Percentiles rank a stretch among this genome's conserved stretches.
These are phyloP conservation scores for Helichrysum umbraculigerum DNA, from an alignment of 129 eudicot species.

Conservation along the genomic window DNA sequence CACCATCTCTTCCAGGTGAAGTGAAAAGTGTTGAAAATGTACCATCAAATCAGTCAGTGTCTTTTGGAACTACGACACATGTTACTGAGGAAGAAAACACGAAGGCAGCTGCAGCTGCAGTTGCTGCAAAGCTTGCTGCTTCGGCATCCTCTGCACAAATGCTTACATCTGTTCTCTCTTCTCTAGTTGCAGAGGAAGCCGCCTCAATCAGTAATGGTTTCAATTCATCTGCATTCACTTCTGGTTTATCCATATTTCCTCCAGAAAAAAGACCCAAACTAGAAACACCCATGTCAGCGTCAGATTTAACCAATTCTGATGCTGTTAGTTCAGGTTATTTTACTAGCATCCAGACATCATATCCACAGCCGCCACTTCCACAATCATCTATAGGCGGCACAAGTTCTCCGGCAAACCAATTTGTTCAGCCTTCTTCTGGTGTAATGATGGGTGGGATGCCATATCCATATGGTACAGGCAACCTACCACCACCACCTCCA, in stretches of 20 bases:
- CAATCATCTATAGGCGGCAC: slow-evolving; percentile 36
- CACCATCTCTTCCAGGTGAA: slow-evolving; percentile 35
- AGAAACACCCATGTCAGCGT: slow-evolving; percentile 46
- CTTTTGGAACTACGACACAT: slow-evolving; percentile 40
- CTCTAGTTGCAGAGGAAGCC: slow-evolving; percentile 89
- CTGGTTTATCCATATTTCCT: too few relatives aligned
- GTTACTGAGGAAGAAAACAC: slow-evolving; percentile 66
- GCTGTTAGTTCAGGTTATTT: slow-evolving; percentile 39
- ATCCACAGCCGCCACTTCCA: slow-evolving; percentile 41
- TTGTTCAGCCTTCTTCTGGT: slow-evolving; percentile 47
- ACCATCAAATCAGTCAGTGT: slow-evolving; percentile 38
- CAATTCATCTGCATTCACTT: slow-evolving; percentile 41
- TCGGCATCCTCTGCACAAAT: slow-evolving; percentile 88
- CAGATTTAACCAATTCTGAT: slow-evolving; percentile 43
- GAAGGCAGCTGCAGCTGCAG: slow-evolving; percentile 81
- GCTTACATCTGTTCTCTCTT: slow-evolving; percentile 79
- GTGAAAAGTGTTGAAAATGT: slow-evolving; percentile 25
- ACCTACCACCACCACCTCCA: slow-evolving; percentile 70
- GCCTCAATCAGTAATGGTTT: slow-evolving; percentile 61
- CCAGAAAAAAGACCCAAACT: slow-evolving; percentile 52
- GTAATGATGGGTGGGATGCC: slow-evolving; percentile 58
- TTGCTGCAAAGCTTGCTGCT: slow-evolving; percentile 91
- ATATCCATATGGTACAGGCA: slow-evolving; percentile 48
- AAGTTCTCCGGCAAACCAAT: slow-evolving; percentile 49
- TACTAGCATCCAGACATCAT: slow-evolving; percentile 39